Base-by-base conservation (phyloP, 129 eudicot genomes). In the Ambrosia trifida region DNA sequence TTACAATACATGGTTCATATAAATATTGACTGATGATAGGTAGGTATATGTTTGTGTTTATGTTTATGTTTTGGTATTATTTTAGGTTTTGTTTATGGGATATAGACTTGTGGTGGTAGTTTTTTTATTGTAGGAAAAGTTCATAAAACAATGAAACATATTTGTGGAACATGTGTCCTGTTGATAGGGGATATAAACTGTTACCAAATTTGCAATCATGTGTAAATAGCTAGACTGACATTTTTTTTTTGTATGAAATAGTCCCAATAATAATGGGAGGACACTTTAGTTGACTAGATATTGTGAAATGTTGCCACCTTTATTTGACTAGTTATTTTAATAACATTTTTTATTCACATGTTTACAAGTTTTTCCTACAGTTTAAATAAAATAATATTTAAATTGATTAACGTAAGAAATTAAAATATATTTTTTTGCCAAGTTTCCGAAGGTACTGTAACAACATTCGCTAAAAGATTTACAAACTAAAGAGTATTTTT, bases 41-140 rank as follows among this genome's bases (percentile, higher is more conserved):
- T 7, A 43, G 20, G 36, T 38, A 38, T n/a, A 32, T 36, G 16
- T 66, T 3, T 11, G 30, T 32, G 49, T 64, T 56, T n/a, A 32
- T 36, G 16, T 66, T 3, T 11, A 41, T 32, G 49, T 64, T 56
- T 75, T 75, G 51, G 46, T 57, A 8, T 36, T 46, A 69, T 63
- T 77, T 76, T 69, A 60, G 81, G 65, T 76, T 68, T 76, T 68
- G 65, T 49, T 49, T 58, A 16, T 44, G 41, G 58, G 58, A 43
- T 45, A 43, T 67, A 41, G 59, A 50, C 32, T 44, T 57, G 41
- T 68, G 70, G 50, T 60, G 40, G 28, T 24, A 19, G 61, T 8
- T 69, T 10, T 64, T 59, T 77, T 60, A 70, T 69, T 77, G 66
- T 16, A 61, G 38, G 53, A 11, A 69, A 69, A 77, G 70, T 36